Evolutionary conservation across 148 eudicot genomes (phyloP).

Genomic region (Spergularia marina): DNA sequence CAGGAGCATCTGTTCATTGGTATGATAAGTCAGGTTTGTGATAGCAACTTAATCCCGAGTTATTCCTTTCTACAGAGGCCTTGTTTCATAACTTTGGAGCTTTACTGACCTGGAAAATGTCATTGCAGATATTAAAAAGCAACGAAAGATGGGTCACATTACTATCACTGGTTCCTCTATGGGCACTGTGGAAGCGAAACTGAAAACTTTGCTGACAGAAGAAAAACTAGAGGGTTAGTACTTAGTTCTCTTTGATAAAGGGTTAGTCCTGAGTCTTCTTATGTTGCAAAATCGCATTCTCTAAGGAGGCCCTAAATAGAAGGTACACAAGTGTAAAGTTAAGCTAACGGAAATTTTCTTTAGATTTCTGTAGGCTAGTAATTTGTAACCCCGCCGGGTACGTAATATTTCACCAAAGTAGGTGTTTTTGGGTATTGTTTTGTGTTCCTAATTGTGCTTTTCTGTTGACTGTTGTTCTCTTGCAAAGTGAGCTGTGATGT

Average conservation of each 20-base stretch:
- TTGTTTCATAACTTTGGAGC: neutral
- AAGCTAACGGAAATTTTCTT: neutral
- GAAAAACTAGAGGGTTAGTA: constrained; percentile 41
- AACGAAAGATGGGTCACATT: constrained; percentile 93
- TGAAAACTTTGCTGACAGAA: constrained; percentile 53
- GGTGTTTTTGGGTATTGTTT: neutral
- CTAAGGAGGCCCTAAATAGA: neutral
- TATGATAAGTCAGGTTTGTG: constrained; percentile 88
- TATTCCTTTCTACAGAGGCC: neutral
- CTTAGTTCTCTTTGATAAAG: constrained; percentile 4
- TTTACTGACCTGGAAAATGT: constrained; percentile 5
- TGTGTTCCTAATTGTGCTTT: neutral
- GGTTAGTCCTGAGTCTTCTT: neutral
- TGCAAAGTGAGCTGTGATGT: too few relatives aligned
- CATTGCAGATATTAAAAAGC: constrained; percentile 77
- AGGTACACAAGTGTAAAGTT: neutral
- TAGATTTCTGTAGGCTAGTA: too few relatives aligned
- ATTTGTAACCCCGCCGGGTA: neutral
- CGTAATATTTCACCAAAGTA: neutral
- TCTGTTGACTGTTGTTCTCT: too few relatives aligned
- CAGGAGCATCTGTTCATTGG: constrained; percentile 89
- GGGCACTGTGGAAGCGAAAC: constrained; percentile 58
- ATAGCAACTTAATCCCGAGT: neutral
- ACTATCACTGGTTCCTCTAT: constrained; percentile 78
- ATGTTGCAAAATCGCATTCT: neutral